Evolutionary conservation across 2,329 filamentous ascomycete genomes (phyloP), one percentile per base, ranked within the genome.

Genomic region (Fusarium fujikuroi): DNA sequence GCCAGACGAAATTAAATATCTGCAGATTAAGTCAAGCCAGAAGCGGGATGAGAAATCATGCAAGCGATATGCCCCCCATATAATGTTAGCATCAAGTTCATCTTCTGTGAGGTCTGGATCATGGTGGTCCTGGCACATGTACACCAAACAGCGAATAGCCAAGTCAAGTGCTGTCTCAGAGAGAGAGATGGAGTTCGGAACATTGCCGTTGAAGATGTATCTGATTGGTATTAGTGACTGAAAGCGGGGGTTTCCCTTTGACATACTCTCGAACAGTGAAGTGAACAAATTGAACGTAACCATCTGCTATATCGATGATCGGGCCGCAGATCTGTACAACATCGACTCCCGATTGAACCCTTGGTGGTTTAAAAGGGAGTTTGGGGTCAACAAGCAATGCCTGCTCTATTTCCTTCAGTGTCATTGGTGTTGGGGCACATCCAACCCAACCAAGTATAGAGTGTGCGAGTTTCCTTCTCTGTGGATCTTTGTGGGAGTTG

Each of bases 351-450:
- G 47, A 3, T 2, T 25, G 30, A 8, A 52, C 47, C 0, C 0
- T 52, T 0, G 47, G 30, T 10, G 0, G 1, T 4, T 18, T 52
- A 0, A 0, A 23, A 6, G n/a, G n/a, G 2, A 2, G 0, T 0
- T 36, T 3, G 0, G 16, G 11, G 3, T 34, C n/a, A 19, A 52
- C 11, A 6, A 52, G n/a, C 6, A 52, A 10, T 0, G 16, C 5
- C 18, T 52, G 47, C 11, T 52, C 47, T 0, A 52, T 36, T 25
- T 52, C 47, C 0, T 34, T 36, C 9, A 52, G 0, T 0, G 47
- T 52, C 32, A 52, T 36, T 0, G 47, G 30, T 0, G n/a, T 8
- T 15, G 32, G 32, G 4, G 47, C 30, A 25, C 47, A 52, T 2
- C 47, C n/a, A 1, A 52, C 30, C 47, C 47, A 52, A 0, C 47